Conservation (phyloP, 2,329 filamentous ascomycete genomes). For the Zasmidium cellare region DNA sequence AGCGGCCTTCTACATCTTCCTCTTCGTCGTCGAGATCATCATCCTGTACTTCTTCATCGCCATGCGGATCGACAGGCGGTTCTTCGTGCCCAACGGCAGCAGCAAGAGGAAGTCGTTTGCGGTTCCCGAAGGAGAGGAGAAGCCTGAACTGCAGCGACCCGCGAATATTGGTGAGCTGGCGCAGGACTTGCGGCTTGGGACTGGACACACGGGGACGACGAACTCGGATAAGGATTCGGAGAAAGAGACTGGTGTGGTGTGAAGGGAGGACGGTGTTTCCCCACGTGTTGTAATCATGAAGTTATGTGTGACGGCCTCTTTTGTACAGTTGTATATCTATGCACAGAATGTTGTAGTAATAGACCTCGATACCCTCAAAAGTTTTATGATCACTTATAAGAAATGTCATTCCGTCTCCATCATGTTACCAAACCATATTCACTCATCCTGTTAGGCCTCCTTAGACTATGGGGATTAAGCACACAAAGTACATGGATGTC, state of each 20-base stretch:
- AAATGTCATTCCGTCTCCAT: too few relatives aligned
- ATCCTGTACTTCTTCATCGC: conserved; percentile 29
- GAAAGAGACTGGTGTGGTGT: neutral
- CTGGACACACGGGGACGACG: neutral
- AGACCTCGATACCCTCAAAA: too few relatives aligned
- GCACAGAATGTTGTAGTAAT: too few relatives aligned
- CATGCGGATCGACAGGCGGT: conserved; percentile 28
- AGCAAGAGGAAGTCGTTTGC: conserved; percentile 21
- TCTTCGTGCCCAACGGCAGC: conserved; percentile 32
- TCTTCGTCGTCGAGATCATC: conserved; percentile 32
- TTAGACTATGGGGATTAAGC: too few relatives aligned
- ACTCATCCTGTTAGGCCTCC: too few relatives aligned
- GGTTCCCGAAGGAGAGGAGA: neutral
- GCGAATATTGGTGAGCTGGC: neutral
- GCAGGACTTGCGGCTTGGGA: neutral
- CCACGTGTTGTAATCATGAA: neutral
- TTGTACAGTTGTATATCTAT: too few relatives aligned
- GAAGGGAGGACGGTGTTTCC: neutral
- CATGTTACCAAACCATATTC: too few relatives aligned
- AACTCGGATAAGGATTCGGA: neutral
- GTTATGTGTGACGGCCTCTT: neutral
- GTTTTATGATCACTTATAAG: too few relatives aligned
- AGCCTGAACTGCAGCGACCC: neutral
- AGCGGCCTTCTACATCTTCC: conserved; percentile 31
- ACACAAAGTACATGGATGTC: too few relatives aligned